These are phyloP conservation scores for Phytopythium helicoides DNA, from an alignment of 352 stramenopile genomes.

Conservation along the genomic window DNA sequence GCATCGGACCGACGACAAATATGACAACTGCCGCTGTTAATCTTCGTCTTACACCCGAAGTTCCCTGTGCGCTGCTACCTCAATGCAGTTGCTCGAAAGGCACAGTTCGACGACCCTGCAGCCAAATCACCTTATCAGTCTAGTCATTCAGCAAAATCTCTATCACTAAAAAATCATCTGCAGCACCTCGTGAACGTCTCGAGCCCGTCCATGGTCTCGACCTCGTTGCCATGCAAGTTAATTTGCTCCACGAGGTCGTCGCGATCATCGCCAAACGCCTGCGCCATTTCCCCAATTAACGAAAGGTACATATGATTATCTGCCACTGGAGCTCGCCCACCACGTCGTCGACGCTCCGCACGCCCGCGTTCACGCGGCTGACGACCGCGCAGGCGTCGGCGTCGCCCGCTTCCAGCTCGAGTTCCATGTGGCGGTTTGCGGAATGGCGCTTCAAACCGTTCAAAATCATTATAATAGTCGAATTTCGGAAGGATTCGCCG, in stretches of 20 bases:
- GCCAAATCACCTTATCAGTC: background rate
- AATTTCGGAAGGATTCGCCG: no score
- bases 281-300: background rate
- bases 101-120: conserved; percentile 62
- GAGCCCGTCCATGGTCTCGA: conserved; percentile 65
- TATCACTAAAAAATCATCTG: no score
- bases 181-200: conserved; percentile 56
- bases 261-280: conserved; percentile 30
- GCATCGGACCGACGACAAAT: background rate
- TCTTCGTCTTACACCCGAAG: no score
- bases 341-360: conserved; percentile 24
- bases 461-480: no score
- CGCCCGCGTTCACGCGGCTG: conserved; percentile 37
- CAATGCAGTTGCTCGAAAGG: conserved; percentile 79
- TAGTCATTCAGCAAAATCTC: background rate
- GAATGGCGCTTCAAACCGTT: no score
- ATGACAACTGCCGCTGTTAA: background rate
- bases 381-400: conserved; percentile 12
- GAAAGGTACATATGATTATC: background rate
- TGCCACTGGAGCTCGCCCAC: background rate
- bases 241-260: conserved; percentile 63
- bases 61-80: conserved; percentile 19
- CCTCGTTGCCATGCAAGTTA: conserved; percentile 74
- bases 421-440: conserved; percentile 8
- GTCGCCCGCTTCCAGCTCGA: conserved; percentile 3